phyloP scores from a whole-genome alignment of 2,329 filamentous ascomycete species.

The Drechslerella dactyloides region DNA sequence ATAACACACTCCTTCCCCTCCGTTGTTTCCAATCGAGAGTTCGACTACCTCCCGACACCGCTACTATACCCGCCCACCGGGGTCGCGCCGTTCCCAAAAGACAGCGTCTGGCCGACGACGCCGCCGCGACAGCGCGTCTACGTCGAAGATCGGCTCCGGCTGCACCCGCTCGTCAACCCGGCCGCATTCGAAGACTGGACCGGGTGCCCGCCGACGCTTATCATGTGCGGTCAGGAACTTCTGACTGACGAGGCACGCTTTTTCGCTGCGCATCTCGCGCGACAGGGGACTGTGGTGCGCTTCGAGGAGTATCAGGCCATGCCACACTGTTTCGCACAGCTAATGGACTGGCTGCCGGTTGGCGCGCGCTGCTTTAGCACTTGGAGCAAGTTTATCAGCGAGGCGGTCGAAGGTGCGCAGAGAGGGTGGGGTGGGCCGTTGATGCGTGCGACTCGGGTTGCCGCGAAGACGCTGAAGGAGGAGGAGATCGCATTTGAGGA shows the following conservation, averaged over 20 bases:
- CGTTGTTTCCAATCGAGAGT: constrained; percentile 61
- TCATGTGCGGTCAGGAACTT: constrained; percentile 74
- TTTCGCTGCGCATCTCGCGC: constrained; percentile 65
- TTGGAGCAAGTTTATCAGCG: constrained; percentile 66
- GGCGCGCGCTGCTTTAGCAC: constrained; percentile 64
- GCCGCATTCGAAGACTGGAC: constrained; percentile 68
- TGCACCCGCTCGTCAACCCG: constrained; percentile 73
- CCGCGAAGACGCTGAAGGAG: constrained; percentile 59
- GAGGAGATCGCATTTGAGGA: constrained; percentile 59
- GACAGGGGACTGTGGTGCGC: constrained; percentile 67
- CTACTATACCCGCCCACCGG: constrained; percentile 52
- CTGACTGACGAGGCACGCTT: constrained; percentile 68
- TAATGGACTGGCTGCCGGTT: constrained; percentile 63
- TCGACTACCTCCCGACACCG: constrained; percentile 69
- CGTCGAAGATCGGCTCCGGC: constrained; percentile 61
- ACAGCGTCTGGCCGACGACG: constrained; percentile 66
- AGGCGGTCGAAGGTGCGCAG: constrained; percentile 29
- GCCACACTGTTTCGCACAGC: constrained; percentile 74
- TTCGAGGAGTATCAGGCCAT: constrained; percentile 79
- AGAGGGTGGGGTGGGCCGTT: constrained; percentile 58
- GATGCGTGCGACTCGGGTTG: constrained; percentile 63
- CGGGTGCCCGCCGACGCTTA: constrained; percentile 69
- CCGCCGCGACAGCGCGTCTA: constrained; percentile 62
- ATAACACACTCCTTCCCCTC: constrained; percentile 64
- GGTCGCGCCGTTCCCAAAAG: constrained; percentile 59